Conservation (phyloP, 2,329 filamentous ascomycete genomes). For the Botryotinia narcissicola region DNA sequence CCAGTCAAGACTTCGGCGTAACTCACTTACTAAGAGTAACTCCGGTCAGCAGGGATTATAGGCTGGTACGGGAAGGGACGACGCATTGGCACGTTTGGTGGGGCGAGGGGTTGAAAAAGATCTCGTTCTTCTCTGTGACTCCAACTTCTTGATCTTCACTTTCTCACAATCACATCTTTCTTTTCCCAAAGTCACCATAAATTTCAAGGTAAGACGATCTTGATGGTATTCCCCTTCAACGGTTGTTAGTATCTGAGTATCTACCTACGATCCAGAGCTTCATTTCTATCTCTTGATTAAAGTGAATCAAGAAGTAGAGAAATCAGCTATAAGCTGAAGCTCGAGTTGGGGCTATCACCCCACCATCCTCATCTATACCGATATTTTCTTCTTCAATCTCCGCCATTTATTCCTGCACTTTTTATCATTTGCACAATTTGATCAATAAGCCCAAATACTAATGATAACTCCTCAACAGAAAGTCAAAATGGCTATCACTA, state of each 20-base stretch:
- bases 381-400: constrained; percentile 28
- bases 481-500: constrained; percentile 80
- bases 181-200: constrained; percentile 4
- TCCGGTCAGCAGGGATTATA: constrained; percentile 12
- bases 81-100: constrained; percentile 21
- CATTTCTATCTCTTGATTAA: constrained; percentile 3
- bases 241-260: background rate
- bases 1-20: constrained; percentile 9
- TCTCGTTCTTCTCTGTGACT: constrained; percentile 18
- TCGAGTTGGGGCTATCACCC: constrained; percentile 28
- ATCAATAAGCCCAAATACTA: background rate
- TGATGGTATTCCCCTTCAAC: background rate
- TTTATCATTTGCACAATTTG: background rate
- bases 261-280: background rate
- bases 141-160: constrained; percentile 13
- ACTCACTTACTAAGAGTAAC: constrained; percentile 13
- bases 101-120: constrained; percentile 22
- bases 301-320: background rate
- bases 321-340: constrained; percentile 18
- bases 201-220: constrained; percentile 5
- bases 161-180: background rate
- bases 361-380: constrained; percentile 23
- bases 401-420: background rate
- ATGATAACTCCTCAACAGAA: constrained; percentile 29
- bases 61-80: constrained; percentile 13